Conservation (phyloP, 176 grass and related monocot genomes). For the sorghum (Sorghum bicolor) region Sorghum_bicolor_NCBIv3 NC_012870.2:78947001-78947500, state of each 20-base stretch:
- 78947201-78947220: not conserved
- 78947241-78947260: constrained; percentile 96
- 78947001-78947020: constrained; percentile 2
- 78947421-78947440: constrained; percentile 75
- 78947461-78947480: not conserved
- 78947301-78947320: constrained; percentile 49
- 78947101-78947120: constrained; percentile 53
- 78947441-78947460: constrained; percentile 38
- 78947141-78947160: not conserved
- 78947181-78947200: not conserved
- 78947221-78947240: constrained; percentile 35
- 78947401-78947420: constrained; percentile 69
- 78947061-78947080: not conserved
- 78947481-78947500: constrained; percentile 17
- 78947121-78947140: not conserved
- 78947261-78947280: constrained; percentile 87
- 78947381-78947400: constrained; percentile 64
- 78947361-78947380: not conserved
- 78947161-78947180: not conserved
- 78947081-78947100: not conserved
- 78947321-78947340: constrained; percentile 38
- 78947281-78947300: constrained; percentile 76
- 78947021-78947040: not conserved
- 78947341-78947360: not conserved
- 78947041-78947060: not conserved